Evolutionary conservation across 345 rosid species (phyloP).

Genomic region (Lagerstroemia speciosa): DNA sequence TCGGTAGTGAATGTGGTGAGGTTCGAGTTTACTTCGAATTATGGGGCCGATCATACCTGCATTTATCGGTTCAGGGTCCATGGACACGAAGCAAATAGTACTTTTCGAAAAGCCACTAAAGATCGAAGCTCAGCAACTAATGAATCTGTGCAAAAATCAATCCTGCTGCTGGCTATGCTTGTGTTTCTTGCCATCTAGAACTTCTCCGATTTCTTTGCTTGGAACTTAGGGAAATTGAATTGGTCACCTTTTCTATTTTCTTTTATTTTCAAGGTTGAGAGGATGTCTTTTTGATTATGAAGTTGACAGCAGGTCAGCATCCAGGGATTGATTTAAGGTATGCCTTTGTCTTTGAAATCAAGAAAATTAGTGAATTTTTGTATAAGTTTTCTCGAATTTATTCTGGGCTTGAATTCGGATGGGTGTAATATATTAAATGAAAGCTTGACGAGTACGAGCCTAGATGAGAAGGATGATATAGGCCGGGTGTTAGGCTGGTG

Average conservation of each 20-base stretch:
- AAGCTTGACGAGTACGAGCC: too few relatives aligned
- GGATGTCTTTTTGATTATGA: too few relatives aligned
- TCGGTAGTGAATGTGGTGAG: constrained; percentile 19
- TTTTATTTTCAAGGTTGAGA: neutral
- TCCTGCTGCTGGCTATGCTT: neutral
- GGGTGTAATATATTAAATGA: too few relatives aligned
- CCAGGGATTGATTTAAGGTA: too few relatives aligned
- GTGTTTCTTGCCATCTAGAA: neutral
- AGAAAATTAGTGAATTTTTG: too few relatives aligned
- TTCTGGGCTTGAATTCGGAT: too few relatives aligned
- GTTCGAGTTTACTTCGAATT: constrained; percentile 29
- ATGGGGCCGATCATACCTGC: constrained; percentile 21
- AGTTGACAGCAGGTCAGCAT: too few relatives aligned
- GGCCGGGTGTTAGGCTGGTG: too few relatives aligned
- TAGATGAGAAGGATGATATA: too few relatives aligned
- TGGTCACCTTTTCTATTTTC: neutral
- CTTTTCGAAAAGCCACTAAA: neutral
- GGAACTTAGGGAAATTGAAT: neutral
- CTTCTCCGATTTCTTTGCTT: neutral
- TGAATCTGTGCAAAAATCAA: neutral
- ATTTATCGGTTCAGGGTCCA: constrained; percentile 10
- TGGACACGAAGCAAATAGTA: constrained; percentile 3
- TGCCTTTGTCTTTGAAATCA: too few relatives aligned
- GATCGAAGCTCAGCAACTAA: neutral
- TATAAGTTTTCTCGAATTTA: too few relatives aligned